These are phyloP conservation scores for Neurospora sp. DNA, from an alignment of 495 filamentous ascomycete genomes.

Conservation along the genomic window DNA sequence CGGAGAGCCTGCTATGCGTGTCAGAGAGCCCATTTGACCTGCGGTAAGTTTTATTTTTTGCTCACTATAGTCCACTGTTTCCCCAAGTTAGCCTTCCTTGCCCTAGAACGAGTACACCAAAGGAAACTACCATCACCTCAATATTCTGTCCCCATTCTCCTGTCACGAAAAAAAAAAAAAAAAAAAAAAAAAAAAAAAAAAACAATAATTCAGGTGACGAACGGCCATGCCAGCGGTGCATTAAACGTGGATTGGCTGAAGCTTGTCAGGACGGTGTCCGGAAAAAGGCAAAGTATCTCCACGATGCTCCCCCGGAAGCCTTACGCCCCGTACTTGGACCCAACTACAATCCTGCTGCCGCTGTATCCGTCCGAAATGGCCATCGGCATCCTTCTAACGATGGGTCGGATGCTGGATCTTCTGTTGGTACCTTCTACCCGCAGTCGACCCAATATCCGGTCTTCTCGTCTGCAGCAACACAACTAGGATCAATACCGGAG, in stretches of 20 bases:
- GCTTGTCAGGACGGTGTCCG: constrained; percentile 90
- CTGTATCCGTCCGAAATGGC: constrained; percentile 22
- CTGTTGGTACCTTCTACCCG: constrained; percentile 24
- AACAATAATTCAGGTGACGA: constrained; percentile 51
- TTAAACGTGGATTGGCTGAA: constrained; percentile 84
- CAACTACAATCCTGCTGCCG: constrained; percentile 39
- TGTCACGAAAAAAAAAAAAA: not conserved
- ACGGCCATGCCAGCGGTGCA: constrained; percentile 84
- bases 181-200: not conserved
- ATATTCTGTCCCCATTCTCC: not conserved
- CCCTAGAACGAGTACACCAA: not conserved
- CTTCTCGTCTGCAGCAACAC: constrained; percentile 17
- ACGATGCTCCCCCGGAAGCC: constrained; percentile 79
- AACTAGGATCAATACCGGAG: constrained; percentile 30
- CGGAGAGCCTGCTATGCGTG: constrained; percentile 92
- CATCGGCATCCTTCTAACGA: constrained; percentile 22
- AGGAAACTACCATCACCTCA: not conserved
- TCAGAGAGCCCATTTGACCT: constrained; percentile 94
- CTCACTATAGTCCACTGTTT: not conserved
- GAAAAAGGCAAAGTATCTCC: constrained; percentile 98
- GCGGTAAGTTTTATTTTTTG: constrained; percentile 57
- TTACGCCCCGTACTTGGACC: constrained; percentile 45
- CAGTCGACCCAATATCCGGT: constrained; percentile 29
- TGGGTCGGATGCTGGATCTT: constrained; percentile 24
- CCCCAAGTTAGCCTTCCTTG: not conserved